Evolutionary conservation across 345 rosid species (phyloP), one percentile per base, ranked within the genome.

Genomic region (Diplotaxis tenuifolia): DNA sequence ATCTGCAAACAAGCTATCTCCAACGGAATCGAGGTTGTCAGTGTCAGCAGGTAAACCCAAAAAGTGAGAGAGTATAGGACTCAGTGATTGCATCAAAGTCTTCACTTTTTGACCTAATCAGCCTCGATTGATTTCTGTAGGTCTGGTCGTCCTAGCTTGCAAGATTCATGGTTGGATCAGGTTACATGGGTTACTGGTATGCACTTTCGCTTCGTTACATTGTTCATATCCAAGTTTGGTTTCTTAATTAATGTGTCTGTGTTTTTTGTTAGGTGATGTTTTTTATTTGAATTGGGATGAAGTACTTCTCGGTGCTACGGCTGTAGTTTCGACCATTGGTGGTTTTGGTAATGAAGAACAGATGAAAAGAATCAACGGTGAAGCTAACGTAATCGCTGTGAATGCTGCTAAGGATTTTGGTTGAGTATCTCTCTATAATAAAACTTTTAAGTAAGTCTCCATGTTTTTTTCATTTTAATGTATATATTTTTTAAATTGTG

Each of bases 231-330:
- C 29, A 62, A 49, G 36, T 11, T 9, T 71, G 67, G 15, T 25
- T 54, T 76, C 54, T 56, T 68, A 21, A 32, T 56, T 68, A 21
- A 32, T 21, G 47, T 40, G 63, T 18, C 2, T 52, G 4, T 20
- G 31, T 64, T 19, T 49, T 6, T 45, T 0, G 11, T 9, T 68
- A 91, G 98, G 97, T 58, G 98, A 94, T 81, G 95, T 94, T 60
- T 94, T 94, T 83, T 94, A 94, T 58, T 79, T 81, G 55, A 88
- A 89, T 66, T 94, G 97, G 97, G 97, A 94, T 84, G 98, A 87
- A 76, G 90, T 94, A n/a, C 91, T 91, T 78, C 78, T 73, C 10
- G 96, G 98, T 59, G 96, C 97, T 58, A 94, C 93, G 67, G 84
- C 95, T 2, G 93, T 91, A 40, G 90, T 94, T 80, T 91, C 98